Evolutionary conservation across 257 asterid genomes (phyloP).

Genomic region (Marsdenia floribunda): DNA sequence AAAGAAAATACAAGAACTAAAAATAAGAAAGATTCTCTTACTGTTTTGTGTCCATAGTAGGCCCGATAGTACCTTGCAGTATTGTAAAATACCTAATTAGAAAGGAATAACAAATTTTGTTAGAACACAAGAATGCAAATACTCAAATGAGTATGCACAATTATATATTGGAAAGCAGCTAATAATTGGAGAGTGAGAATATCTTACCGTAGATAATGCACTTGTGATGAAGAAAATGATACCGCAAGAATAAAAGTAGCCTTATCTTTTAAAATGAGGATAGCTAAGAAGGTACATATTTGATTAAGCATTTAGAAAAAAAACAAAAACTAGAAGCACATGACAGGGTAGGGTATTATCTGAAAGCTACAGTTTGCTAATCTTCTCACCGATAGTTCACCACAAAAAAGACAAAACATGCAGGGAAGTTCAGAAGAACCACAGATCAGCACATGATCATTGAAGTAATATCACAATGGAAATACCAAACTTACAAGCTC

Average conservation of each 20-base stretch:
- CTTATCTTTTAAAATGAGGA: not conserved
- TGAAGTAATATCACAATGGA: not conserved
- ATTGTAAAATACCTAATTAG: conserved; percentile 69
- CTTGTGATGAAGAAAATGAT: not conserved
- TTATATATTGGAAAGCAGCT: not conserved
- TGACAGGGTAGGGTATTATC: not conserved
- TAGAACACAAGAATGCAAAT: not conserved
- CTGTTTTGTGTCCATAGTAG: conserved; percentile 94
- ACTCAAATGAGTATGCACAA: not conserved
- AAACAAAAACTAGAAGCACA: not conserved
- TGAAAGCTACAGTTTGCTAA: not conserved
- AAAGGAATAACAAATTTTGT: conserved; percentile 8
- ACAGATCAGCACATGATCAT: not conserved
- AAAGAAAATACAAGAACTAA: not conserved
- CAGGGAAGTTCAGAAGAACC: not conserved
- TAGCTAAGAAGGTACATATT: not conserved
- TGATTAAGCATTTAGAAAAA: not conserved
- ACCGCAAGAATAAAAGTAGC: not conserved
- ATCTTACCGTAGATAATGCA: not conserved
- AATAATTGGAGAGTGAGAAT: not conserved
- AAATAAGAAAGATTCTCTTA: conserved; percentile 39
- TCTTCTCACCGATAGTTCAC: not conserved
- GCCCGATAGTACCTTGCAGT: conserved; percentile 93
- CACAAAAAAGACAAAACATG: not conserved
- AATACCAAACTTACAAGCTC: not conserved